Evolutionary conservation across 345 rosid genomes (phyloP).

Genomic region (Noccaea caerulescens): DNA sequence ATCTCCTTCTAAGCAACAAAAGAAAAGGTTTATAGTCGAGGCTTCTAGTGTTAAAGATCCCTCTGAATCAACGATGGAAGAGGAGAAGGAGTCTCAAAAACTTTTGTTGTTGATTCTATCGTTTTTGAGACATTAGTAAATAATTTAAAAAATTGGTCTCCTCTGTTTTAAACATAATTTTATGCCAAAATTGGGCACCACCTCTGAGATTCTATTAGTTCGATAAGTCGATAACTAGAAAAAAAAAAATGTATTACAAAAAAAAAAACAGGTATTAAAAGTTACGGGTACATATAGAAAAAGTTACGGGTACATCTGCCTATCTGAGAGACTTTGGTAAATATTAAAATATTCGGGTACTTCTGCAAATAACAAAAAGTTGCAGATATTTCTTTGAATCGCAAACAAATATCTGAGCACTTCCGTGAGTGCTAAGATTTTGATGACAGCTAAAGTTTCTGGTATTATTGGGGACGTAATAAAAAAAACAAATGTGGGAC

Average conservation of each 20-base stretch:
- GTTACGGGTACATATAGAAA: not conserved
- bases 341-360: not conserved
- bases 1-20: not conserved
- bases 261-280: too few species aligned
- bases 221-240: too few species aligned
- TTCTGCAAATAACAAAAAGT: not conserved
- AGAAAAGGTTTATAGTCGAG: too few species aligned
- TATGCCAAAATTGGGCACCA: too few species aligned
- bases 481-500: not conserved
- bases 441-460: not conserved
- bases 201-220: too few species aligned
- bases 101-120: too few species aligned
- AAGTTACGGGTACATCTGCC: not conserved
- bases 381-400: not conserved
- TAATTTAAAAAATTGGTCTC: too few species aligned
- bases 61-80: not conserved
- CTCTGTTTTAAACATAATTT: too few species aligned
- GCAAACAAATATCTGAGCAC: not conserved
- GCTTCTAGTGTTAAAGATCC: too few species aligned
- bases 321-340: not conserved
- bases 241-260: too few species aligned
- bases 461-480: not conserved
- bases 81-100: not conserved
- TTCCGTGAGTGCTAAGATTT: not conserved
- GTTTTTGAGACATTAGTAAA: too few species aligned